Percentiles rank a stretch among this genome's conserved stretches.
Conservation (phyloP, 176 grass and related monocot genomes). For the Triticum turgidum region DNA sequence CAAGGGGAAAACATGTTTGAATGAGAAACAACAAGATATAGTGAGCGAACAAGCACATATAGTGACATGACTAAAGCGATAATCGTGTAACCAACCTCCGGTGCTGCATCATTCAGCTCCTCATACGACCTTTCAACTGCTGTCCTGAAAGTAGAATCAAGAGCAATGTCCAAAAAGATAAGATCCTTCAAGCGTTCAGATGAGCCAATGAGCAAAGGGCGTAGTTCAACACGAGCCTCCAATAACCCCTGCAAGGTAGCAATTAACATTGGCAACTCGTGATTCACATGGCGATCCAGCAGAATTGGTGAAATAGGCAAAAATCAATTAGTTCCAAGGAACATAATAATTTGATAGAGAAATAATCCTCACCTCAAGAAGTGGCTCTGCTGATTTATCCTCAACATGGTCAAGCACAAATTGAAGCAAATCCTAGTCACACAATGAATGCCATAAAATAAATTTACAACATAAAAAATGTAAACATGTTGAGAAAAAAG, state of each 20-base stretch:
- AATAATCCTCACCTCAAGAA: slow-evolving; percentile 69
- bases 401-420: slow-evolving; percentile 95
- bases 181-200: slow-evolving; percentile 89
- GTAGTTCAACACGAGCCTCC: slow-evolving; percentile 87
- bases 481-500: slow-evolving; percentile 22
- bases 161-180: slow-evolving; percentile 97
- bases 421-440: slow-evolving; percentile 69
- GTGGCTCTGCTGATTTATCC: slow-evolving; percentile 71
- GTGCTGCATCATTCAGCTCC: slow-evolving; percentile 68
- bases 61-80: slow-evolving; percentile 23
- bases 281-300: neutral
- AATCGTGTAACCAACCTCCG: slow-evolving; percentile 53
- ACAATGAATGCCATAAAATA: slow-evolving; percentile 26
- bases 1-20: slow-evolving; percentile 6
- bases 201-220: slow-evolving; percentile 61
- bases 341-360: slow-evolving; percentile 14
- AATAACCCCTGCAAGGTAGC: slow-evolving; percentile 61
- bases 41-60: neutral
- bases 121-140: slow-evolving; percentile 90
- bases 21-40: slow-evolving; percentile 32
- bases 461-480: slow-evolving; percentile 18
- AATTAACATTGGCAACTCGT: slow-evolving; percentile 27
- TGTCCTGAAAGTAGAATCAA: slow-evolving; percentile 95
- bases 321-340: slow-evolving; percentile 11
- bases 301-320: slow-evolving; percentile 24